Percentiles rank a stretch among this genome's conserved stretches.
These are phyloP conservation scores for Kurtzmaniella natalensis DNA, from an alignment of 1,139 yeast genomes.

Conservation along the genomic window DNA sequence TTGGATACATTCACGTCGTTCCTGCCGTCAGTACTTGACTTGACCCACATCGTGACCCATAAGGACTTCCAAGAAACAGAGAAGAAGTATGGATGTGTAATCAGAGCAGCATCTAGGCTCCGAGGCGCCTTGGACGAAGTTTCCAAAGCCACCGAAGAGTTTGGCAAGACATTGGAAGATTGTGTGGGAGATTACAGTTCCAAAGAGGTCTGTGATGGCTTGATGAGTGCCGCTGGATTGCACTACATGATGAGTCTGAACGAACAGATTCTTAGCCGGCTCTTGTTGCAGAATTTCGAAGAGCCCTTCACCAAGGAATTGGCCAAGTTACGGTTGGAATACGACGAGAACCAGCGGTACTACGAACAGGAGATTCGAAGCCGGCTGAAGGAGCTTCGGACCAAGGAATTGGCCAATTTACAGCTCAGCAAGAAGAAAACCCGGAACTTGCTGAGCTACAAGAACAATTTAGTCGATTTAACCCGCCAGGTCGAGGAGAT, in stretches of 20 bases:
- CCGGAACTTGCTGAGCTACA: constrained; percentile 59
- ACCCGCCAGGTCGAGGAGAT: constrained; percentile 76
- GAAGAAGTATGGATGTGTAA: constrained; percentile 42
- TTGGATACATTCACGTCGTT: constrained; percentile 35
- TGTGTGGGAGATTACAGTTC: constrained; percentile 51
- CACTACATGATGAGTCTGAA: constrained; percentile 77
- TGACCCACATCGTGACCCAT: constrained; percentile 56
- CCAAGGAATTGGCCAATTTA: constrained; percentile 53
- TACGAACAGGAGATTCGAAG: constrained; percentile 53
- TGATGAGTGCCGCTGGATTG: constrained; percentile 71
- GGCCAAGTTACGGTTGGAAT: constrained; percentile 33
- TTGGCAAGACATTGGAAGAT: constrained; percentile 67
- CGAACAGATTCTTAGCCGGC: constrained; percentile 62
- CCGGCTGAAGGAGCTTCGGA: constrained; percentile 47
- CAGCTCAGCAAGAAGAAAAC: constrained; percentile 53
- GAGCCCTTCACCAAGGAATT: constrained; percentile 48
- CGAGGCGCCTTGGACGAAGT: constrained; percentile 46
- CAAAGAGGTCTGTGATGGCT: constrained; percentile 59
- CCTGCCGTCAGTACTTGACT: constrained; percentile 51
- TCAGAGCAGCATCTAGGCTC: constrained; percentile 50
- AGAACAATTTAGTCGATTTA: constrained; percentile 59
- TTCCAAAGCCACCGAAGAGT: constrained; percentile 63
- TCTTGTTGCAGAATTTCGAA: constrained; percentile 50
- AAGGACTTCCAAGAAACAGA: constrained; percentile 52
- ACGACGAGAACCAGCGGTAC: constrained; percentile 40